These are phyloP conservation scores for Claviceps quebecensis DNA, from an alignment of 2,329 filamentous ascomycete species.

Conservation along the genomic window DNA sequence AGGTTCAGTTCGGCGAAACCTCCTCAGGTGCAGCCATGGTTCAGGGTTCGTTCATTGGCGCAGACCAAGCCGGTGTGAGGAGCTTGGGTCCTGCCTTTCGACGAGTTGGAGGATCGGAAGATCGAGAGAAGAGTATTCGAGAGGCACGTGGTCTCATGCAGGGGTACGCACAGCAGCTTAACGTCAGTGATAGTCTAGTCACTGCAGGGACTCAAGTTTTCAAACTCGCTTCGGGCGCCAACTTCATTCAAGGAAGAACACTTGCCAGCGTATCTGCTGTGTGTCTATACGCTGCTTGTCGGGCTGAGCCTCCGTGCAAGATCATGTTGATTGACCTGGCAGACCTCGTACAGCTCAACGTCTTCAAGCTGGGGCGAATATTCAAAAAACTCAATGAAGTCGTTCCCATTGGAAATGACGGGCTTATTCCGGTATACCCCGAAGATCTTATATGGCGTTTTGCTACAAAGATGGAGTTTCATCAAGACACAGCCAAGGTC, in stretches of 20 bases:
- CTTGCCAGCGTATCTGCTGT: slow-evolving; percentile 79
- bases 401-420: slow-evolving; percentile 53
- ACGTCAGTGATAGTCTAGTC: slow-evolving; percentile 46
- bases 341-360: slow-evolving; percentile 69
- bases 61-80: slow-evolving; percentile 70
- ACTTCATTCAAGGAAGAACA: slow-evolving; percentile 75
- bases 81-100: slow-evolving; percentile 49
- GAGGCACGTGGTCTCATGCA: slow-evolving; percentile 45
- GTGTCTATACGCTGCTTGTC: slow-evolving; percentile 78
- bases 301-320: slow-evolving; percentile 63
- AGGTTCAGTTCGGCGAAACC: slow-evolving; percentile 82
- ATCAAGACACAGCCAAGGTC: slow-evolving; percentile 64
- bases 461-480: slow-evolving; percentile 84
- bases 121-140: slow-evolving; percentile 45
- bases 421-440: slow-evolving; percentile 57
- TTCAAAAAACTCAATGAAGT: slow-evolving; percentile 73
- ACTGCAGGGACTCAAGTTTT: slow-evolving; percentile 59
- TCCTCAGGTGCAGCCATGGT: slow-evolving; percentile 76
- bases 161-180: slow-evolving; percentile 46
- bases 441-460: slow-evolving; percentile 89
- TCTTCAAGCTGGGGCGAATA: slow-evolving; percentile 79
- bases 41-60: slow-evolving; percentile 76
- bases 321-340: slow-evolving; percentile 94
- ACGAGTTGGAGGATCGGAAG: slow-evolving; percentile 42
- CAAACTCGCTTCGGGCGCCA: slow-evolving; percentile 58